Conservation (phyloP, 805 yeast species). For the Lipomyces yamanashiensis region DNA sequence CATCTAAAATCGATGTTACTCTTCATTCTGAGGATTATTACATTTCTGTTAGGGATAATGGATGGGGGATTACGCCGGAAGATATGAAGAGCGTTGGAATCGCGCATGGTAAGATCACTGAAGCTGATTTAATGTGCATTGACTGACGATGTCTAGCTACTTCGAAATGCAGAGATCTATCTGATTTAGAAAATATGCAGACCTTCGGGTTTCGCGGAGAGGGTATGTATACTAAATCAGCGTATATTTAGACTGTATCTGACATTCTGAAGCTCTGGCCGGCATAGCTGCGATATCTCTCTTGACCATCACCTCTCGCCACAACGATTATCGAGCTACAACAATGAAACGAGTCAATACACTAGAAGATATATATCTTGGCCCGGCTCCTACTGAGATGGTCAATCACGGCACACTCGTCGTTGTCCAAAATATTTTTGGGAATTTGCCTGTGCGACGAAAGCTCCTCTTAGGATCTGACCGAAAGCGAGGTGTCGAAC, state of each 20-base stretch:
- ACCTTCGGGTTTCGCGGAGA: constrained; percentile 37
- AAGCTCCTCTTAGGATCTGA: constrained; percentile 3
- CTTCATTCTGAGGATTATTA: constrained; percentile 9
- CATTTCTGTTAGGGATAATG: constrained; percentile 59
- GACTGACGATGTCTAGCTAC: constrained; percentile 43
- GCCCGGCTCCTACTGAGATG: constrained; percentile 1
- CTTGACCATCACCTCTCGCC: constrained; percentile 52
- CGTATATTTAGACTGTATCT: no score
- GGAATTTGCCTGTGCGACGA: constrained; percentile 40
- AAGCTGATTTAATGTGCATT: not conserved
- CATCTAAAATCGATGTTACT: constrained; percentile 22
- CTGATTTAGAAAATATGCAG: constrained; percentile 41
- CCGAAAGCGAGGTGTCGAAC: not conserved
- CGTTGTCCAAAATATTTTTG: constrained; percentile 36
- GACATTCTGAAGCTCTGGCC: constrained; percentile 48
- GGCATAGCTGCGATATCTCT: constrained; percentile 51
- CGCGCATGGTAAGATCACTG: constrained; percentile 40
- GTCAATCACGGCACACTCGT: constrained; percentile 36
- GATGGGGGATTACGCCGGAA: constrained; percentile 58
- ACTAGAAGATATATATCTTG: constrained; percentile 12
- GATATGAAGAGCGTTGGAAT: constrained; percentile 53
- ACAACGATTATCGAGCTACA: constrained; percentile 29
- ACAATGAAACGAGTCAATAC: constrained; percentile 25
- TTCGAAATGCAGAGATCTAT: constrained; percentile 50
- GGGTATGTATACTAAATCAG: constrained; percentile 11